Evolutionary conservation across 2,329 filamentous ascomycete genomes (phyloP).

Genomic region (Pseudocercospora eumusae): DNA sequence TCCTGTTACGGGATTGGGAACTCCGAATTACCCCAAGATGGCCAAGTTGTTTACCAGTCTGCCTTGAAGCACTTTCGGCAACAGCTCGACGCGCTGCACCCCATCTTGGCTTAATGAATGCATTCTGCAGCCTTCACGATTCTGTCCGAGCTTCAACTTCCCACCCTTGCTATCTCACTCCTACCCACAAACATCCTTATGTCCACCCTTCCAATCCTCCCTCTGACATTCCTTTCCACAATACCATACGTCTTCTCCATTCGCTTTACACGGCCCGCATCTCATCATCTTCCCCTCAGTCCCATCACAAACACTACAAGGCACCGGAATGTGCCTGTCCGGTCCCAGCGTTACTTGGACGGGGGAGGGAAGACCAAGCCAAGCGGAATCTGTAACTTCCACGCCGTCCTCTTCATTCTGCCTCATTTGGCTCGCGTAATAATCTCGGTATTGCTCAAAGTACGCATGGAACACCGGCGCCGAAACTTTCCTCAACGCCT

Average conservation of each 20-base stretch:
- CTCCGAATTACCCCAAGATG: constrained; percentile 35
- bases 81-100: no score
- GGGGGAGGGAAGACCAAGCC: neutral
- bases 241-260: neutral
- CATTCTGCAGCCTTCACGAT: neutral
- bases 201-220: neutral
- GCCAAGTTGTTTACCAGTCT: constrained; percentile 28
- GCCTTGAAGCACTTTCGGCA: no score
- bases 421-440: no score
- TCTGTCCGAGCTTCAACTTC: no score
- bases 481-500: neutral
- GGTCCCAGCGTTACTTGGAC: neutral
- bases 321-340: neutral
- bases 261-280: neutral
- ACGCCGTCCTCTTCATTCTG: no score
- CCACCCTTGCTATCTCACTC: no score
- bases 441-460: neutral
- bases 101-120: no score
- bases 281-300: neutral
- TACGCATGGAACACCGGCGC: neutral
- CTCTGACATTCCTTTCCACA: constrained; percentile 8
- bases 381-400: neutral
- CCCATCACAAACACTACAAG: neutral
- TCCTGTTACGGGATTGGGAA: constrained; percentile 36
- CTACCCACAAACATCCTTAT: constrained; percentile 5